These are phyloP conservation scores for Penicillium robsamsonii DNA, from an alignment of 495 filamentous ascomycete species.

Conservation along the genomic window DNA sequence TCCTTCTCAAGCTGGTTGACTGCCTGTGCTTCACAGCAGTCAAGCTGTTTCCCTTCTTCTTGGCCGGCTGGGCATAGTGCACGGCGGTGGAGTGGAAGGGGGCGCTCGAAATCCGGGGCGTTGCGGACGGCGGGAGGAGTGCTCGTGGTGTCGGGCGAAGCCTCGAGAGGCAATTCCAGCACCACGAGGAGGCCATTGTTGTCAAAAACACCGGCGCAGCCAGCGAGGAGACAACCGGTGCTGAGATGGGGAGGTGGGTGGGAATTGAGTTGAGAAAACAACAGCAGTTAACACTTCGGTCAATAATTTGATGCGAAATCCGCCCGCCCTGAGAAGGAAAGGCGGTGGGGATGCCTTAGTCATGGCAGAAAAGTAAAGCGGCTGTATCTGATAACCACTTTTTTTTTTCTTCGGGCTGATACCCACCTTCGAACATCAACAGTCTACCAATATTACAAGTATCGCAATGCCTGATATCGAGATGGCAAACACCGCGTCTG, in stretches of 20 bases:
- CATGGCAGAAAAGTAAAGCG: constrained; percentile 30
- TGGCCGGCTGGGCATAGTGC: constrained; percentile 39
- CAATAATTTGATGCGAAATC: constrained; percentile 40
- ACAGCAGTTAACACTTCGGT: constrained; percentile 4
- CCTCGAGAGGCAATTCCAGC: constrained; percentile 64
- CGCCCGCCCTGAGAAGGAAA: constrained; percentile 20
- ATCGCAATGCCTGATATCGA: constrained; percentile 31
- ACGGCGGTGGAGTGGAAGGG: constrained; percentile 46
- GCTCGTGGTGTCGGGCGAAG: constrained; percentile 49
- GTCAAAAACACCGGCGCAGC: constrained; percentile 35
- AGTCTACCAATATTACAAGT: background rate
- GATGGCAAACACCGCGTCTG: constrained; percentile 28
- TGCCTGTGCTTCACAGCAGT: constrained; percentile 34
- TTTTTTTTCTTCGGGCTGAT: constrained; percentile 24
- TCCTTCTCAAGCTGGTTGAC: constrained; percentile 47
- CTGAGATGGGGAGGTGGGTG: constrained; percentile 26
- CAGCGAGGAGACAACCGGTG: constrained; percentile 38
- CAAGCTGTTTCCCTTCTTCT: constrained; percentile 35
- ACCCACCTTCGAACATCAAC: constrained; percentile 6
- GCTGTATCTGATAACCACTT: constrained; percentile 24
- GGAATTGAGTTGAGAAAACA: constrained; percentile 16
- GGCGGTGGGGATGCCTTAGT: constrained; percentile 28
- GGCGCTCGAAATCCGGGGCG: constrained; percentile 35
- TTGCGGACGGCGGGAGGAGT: constrained; percentile 34
- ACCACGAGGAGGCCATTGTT: constrained; percentile 64